Conservation (phyloP, 176 grass and related monocot genomes). For the Juncus inflexus region DNA sequence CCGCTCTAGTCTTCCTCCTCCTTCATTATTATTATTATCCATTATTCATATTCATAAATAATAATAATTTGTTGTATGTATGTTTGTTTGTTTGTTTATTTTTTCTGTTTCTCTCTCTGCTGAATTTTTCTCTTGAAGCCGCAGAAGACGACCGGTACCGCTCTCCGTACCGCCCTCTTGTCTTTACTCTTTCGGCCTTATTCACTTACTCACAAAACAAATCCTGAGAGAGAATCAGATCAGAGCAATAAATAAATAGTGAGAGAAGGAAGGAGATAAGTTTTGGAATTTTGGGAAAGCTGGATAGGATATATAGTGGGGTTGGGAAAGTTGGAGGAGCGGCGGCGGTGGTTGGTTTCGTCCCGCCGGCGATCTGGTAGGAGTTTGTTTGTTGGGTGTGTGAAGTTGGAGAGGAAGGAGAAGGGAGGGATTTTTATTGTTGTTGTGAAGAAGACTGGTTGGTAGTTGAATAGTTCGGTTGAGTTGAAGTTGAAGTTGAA, state of each 20-base stretch:
- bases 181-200: slow-evolving; percentile 5
- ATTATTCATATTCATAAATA: too few relatives aligned
- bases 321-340: too few relatives aligned
- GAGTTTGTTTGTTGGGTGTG: not conserved
- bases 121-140: slow-evolving; percentile 17
- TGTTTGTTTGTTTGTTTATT: not conserved
- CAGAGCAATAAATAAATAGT: too few relatives aligned
- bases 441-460: slow-evolving; percentile 29
- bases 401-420: not conserved
- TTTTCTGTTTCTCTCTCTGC: not conserved
- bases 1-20: too few relatives aligned
- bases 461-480: slow-evolving; percentile 8
- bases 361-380: not conserved
- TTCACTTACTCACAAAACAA: slow-evolving; percentile 17
- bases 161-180: slow-evolving; percentile 12
- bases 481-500: not conserved
- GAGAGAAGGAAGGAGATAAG: not conserved
- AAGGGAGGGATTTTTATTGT: not conserved
- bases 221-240: not conserved
- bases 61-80: not conserved
- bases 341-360: not conserved
- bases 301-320: slow-evolving; percentile 19
- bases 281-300: not conserved
- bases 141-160: slow-evolving; percentile 26
- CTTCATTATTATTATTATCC: too few relatives aligned